Conservation (phyloP, 331 rosid genomes). For the Pyracantha coccinea region DNA sequence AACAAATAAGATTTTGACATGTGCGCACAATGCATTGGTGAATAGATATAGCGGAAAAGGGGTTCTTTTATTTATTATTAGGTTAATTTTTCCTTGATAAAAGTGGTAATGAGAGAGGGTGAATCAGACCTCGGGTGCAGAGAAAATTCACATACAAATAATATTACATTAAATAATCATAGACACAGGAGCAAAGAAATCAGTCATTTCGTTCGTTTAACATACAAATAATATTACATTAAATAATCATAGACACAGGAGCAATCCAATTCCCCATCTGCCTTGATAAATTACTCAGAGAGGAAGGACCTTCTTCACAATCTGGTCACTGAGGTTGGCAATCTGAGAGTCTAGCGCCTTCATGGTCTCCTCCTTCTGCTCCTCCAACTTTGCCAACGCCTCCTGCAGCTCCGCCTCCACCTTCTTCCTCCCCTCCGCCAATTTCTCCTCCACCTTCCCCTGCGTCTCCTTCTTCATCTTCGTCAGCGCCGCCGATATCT, state of each 20-base stretch:
- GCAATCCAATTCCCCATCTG: background rate
- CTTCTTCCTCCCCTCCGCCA: slow-evolving; percentile 71
- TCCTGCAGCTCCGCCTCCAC: slow-evolving; percentile 84
- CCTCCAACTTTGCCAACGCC: slow-evolving; percentile 61
- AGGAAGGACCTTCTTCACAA: slow-evolving; percentile 95
- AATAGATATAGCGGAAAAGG: too few relatives aligned
- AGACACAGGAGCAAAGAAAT: too few relatives aligned
- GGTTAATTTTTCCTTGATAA: too few relatives aligned
- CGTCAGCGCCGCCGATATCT: slow-evolving; percentile 78
- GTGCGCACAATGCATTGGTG: too few relatives aligned
- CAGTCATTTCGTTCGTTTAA: too few relatives aligned
- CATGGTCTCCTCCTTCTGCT: slow-evolving; percentile 68
- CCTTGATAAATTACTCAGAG: slow-evolving; percentile 1
- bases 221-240: background rate
- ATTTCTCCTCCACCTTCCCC: slow-evolving; percentile 70
- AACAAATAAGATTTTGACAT: too few relatives aligned
- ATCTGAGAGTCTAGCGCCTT: slow-evolving; percentile 85
- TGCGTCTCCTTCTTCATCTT: slow-evolving; percentile 95
- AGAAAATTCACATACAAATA: background rate
- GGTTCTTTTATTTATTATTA: too few relatives aligned
- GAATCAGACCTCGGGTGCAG: too few relatives aligned
- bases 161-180: background rate
- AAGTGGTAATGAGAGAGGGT: too few relatives aligned
- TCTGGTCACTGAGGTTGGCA: slow-evolving; percentile 61
- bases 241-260: background rate